These are phyloP conservation scores for Jatropha curcas DNA, from an alignment of 345 rosid species.

Conservation along the genomic window DNA sequence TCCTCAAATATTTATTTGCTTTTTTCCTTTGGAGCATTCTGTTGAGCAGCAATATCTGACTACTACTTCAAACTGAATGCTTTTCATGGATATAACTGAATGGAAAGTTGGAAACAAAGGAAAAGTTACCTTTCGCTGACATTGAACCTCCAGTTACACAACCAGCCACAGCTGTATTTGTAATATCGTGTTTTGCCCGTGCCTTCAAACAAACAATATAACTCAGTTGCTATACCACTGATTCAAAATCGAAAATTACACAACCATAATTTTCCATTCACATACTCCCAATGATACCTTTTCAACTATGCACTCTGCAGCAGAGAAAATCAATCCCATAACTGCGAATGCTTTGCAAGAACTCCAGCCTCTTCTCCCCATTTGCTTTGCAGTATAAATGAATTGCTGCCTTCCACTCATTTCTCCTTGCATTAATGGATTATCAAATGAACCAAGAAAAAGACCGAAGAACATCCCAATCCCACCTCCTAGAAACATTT, in stretches of 20 bases:
- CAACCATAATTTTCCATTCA: not conserved
- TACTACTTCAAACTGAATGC: not conserved
- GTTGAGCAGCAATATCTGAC: not conserved
- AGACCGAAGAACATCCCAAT: constrained; percentile 86
- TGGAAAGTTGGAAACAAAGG: constrained; percentile 10
- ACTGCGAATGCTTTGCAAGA: constrained; percentile 85
- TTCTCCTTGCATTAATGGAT: constrained; percentile 67
- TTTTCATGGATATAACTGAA: not conserved
- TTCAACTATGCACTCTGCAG: constrained; percentile 85
- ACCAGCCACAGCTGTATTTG: constrained; percentile 81
- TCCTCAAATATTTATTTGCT: too few relatives aligned
- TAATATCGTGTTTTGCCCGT: constrained; percentile 81
- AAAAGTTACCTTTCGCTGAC: constrained; percentile 70
- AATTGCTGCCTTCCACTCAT: constrained; percentile 86
- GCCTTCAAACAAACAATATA: constrained; percentile 42
- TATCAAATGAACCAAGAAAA: constrained; percentile 82
- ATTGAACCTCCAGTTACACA: constrained; percentile 90
- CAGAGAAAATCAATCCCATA: constrained; percentile 91
- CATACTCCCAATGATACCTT: constrained; percentile 48
- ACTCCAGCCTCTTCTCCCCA: constrained; percentile 85
- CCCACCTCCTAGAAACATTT: constrained; percentile 73
- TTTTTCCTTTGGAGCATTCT: too few relatives aligned
- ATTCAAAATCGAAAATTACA: not conserved
- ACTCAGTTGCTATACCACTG: not conserved
- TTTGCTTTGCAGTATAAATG: constrained; percentile 65